Conservation (phyloP, 495 filamentous ascomycete genomes). For the Cercophora sp. region DNA sequence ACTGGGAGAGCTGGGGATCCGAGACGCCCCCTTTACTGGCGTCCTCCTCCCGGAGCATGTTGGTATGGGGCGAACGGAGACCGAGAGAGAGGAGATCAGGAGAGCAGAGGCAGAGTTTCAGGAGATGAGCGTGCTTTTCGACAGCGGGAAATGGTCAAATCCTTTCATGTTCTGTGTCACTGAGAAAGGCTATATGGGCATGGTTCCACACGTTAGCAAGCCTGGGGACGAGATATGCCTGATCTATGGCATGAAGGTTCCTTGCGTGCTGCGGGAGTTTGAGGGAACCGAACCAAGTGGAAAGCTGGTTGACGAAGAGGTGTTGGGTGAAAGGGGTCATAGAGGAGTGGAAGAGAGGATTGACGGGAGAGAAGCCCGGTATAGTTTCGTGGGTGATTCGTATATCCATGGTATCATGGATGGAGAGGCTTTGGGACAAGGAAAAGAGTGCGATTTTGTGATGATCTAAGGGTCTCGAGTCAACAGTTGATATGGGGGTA, state of each 20-base stretch:
- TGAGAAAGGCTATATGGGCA: background rate
- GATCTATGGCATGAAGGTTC: background rate
- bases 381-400: background rate
- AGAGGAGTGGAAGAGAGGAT: background rate
- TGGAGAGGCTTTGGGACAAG: background rate
- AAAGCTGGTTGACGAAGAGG: too few relatives aligned
- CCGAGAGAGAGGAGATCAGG: background rate
- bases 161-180: background rate
- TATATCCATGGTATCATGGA: conserved; percentile 2
- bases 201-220: background rate
- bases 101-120: background rate
- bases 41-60: too few relatives aligned
- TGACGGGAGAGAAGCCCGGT: background rate
- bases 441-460: too few relatives aligned
- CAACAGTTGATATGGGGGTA: too few relatives aligned
- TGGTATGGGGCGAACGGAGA: too few relatives aligned
- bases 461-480: too few relatives aligned
- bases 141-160: background rate
- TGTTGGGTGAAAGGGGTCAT: too few relatives aligned
- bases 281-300: too few relatives aligned
- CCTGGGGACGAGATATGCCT: background rate
- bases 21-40: too few relatives aligned
- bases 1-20: too few relatives aligned
- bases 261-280: background rate
- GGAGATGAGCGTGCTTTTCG: background rate